Evolutionary conservation across 108 stramenopile species (phyloP).

Genomic region (Stephanodiscus triporus): DNA sequence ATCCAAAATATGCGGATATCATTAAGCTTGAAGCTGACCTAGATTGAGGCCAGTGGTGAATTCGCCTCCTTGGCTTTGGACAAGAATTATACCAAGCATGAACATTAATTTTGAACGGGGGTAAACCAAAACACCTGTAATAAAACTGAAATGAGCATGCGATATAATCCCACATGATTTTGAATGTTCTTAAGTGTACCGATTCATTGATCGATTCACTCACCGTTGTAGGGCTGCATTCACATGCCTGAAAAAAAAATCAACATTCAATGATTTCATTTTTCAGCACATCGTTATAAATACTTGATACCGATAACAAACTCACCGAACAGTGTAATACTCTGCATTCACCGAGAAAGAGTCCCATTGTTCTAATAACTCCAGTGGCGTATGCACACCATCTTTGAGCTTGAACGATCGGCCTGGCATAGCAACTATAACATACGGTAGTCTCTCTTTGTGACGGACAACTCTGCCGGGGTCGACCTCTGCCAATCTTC

Average conservation of each 20-base stretch:
- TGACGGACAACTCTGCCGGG: conserved; percentile 77
- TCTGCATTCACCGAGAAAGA: conserved; percentile 75
- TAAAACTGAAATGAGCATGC: too few species aligned
- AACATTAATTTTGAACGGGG: conserved; percentile 72
- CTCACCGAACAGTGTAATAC: conserved; percentile 74
- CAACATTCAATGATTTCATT: not conserved
- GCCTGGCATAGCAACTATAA: conserved; percentile 87
- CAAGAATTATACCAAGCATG: conserved; percentile 69
- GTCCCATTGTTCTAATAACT: conserved; percentile 90
- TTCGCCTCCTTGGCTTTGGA: conserved; percentile 80
- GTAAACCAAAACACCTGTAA: conserved; percentile 82
- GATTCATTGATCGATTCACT: too few species aligned
- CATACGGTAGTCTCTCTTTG: conserved; percentile 84
- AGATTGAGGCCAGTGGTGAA: conserved; percentile 84
- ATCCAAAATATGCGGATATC: conserved; percentile 85
- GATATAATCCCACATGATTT: too few species aligned
- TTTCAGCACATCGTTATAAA: conserved; percentile 7
- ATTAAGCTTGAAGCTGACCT: conserved; percentile 64
- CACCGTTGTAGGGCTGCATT: conserved; percentile 83
- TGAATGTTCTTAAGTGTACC: too few species aligned
- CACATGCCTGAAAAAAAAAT: conserved; percentile 51
- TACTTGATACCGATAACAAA: not conserved
- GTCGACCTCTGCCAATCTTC: conserved; percentile 77
- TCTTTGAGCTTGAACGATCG: conserved; percentile 72
- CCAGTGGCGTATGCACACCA: conserved; percentile 84